A percentile compares a stretch with the other conserved stretches of the same genome.
These are phyloP conservation scores for Lotmaria passim DNA, from an alignment of 208 protist species.

Conservation along the genomic window DNA sequence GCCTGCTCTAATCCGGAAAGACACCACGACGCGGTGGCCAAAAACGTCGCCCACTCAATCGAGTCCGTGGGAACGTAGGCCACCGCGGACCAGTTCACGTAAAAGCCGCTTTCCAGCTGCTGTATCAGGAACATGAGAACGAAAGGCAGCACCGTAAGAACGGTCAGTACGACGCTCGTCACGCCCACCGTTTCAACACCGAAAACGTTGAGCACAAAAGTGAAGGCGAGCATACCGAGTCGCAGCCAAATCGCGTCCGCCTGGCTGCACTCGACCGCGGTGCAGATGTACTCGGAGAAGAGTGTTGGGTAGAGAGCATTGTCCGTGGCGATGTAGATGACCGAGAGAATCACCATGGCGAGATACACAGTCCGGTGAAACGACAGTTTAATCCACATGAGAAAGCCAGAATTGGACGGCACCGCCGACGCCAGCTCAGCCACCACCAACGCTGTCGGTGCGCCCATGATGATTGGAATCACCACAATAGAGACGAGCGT, in stretches of 20 bases:
- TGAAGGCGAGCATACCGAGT: conserved; percentile 54
- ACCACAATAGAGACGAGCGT: conserved; percentile 69
- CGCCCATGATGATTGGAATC: conserved; percentile 74
- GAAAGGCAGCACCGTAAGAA: conserved; percentile 67
- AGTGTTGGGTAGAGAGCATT: conserved; percentile 83
- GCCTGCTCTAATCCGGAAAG: conserved; percentile 84
- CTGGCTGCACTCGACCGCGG: conserved; percentile 43
- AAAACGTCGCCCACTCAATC: conserved; percentile 73
- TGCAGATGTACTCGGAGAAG: conserved; percentile 82
- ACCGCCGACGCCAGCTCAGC: conserved; percentile 74
- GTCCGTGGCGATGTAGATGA: conserved; percentile 71
- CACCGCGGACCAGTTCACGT: conserved; percentile 78
- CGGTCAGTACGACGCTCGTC: conserved; percentile 60
- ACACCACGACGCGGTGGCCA: conserved; percentile 85
- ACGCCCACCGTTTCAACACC: conserved; percentile 71
- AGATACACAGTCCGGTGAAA: conserved; percentile 72
- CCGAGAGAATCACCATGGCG: conserved; percentile 63
- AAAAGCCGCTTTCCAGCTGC: conserved; percentile 55
- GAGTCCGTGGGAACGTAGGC: conserved; percentile 49
- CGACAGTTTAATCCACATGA: conserved; percentile 79
- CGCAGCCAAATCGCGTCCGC: conserved; percentile 35
- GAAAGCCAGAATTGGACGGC: conserved; percentile 75
- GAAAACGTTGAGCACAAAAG: conserved; percentile 67
- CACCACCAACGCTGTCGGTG: conserved; percentile 73
- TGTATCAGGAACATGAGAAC: conserved; percentile 68